Evolutionary conservation across 2,329 filamentous ascomycete species (phyloP).

Genomic region (Trichoderma arundinaceum): DNA sequence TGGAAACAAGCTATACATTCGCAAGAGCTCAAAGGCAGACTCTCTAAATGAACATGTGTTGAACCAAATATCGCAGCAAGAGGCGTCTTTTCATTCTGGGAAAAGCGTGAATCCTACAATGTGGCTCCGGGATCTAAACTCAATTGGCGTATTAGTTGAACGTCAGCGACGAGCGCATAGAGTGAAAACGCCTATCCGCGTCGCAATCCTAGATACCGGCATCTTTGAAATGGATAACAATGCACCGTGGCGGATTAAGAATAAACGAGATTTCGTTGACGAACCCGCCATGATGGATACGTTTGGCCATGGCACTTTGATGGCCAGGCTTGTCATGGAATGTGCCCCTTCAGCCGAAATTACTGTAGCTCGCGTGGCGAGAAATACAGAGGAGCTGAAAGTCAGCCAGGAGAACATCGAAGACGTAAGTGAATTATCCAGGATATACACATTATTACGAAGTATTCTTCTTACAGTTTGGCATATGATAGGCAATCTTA

Average conservation of each 20-base stretch:
- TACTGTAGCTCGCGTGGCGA: background rate
- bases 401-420: background rate
- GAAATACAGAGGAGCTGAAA: background rate
- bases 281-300: background rate
- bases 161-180: background rate
- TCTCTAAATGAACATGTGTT: too few relatives aligned
- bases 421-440: background rate
- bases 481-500: conserved; percentile 35
- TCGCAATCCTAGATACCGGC: conserved; percentile 7
- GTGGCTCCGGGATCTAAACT: conserved; percentile 9
- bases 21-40: background rate
- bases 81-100: background rate
- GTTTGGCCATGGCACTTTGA: conserved; percentile 7
- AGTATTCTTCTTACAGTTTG: too few relatives aligned
- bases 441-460: too few relatives aligned
- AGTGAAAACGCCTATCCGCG: background rate
- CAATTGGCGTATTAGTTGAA: background rate
- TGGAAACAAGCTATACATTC: background rate
- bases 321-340: background rate
- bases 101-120: background rate
- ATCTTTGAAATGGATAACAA: background rate
- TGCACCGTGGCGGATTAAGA: background rate
- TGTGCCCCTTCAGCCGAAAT: background rate
- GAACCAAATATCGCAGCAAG: background rate
- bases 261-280: background rate